Evolutionary conservation across 2,329 filamentous ascomycete genomes (phyloP).

Genomic region (Esteya vermicola): DNA sequence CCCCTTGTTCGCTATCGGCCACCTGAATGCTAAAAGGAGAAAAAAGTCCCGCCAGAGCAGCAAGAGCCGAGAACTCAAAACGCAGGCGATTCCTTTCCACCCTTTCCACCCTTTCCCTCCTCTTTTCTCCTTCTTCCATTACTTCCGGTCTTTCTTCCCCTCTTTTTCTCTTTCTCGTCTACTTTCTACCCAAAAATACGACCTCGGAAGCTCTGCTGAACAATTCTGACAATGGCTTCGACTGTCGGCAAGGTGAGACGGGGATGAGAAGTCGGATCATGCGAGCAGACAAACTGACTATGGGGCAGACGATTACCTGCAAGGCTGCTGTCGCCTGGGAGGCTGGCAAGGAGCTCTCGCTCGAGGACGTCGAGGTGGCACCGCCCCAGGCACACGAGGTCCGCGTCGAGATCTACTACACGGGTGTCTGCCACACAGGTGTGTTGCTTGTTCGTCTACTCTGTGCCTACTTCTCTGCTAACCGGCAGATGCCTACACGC

Average conservation of each 20-base stretch:
- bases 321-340: constrained; percentile 98
- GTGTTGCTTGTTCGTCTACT: background rate
- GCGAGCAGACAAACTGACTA: background rate
- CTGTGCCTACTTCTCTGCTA: too few species aligned
- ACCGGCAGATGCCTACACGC: constrained; percentile 65
- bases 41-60: too few species aligned
- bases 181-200: background rate
- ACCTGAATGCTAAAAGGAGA: too few species aligned
- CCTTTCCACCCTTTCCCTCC: too few species aligned
- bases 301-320: constrained; percentile 86
- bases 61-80: too few species aligned
- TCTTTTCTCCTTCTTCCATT: background rate
- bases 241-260: constrained; percentile 36
- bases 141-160: background rate
- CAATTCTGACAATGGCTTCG: constrained; percentile 26
- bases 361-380: constrained; percentile 87
- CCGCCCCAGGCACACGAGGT: constrained; percentile 88
- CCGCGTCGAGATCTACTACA: constrained; percentile 93
- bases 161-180: background rate
- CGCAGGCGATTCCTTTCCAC: too few species aligned
- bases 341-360: constrained; percentile 72
- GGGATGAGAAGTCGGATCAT: background rate
- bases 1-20: too few species aligned
- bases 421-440: constrained; percentile 97
- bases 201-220: background rate